Base-by-base conservation (phyloP, 345 rosid genomes). In the Clarkia xantiana region DNA sequence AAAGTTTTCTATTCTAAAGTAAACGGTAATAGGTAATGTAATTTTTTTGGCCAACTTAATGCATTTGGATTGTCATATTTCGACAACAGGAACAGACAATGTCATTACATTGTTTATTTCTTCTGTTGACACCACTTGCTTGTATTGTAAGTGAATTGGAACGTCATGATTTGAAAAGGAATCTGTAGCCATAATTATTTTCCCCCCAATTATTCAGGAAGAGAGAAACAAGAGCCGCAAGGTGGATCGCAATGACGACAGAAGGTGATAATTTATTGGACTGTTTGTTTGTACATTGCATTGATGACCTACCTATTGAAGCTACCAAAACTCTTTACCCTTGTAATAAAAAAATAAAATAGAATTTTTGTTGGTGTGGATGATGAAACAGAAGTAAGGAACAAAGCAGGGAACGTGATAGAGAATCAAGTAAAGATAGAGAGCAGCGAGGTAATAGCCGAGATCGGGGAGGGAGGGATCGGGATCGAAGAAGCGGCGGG, bases 221-320 rank as follows among this genome's bases (percentile, higher is more conserved):
- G 89, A 76, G 52, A 84, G 80, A 63, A 83, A 74, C 73, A 82
- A 80, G 71, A 72, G 62, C 40, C 77, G 75, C 61, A 83, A 71
- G 62, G 70, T 45, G 53, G 95, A 83, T 38, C 80, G 76, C 42
- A 38, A 52, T 22, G 88, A 79, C 56, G 82, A 72, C 38, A 65
- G 52, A 52, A 78, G 78, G 81, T 81, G 64, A 25, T 12, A 5
- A 29, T 29, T 29, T 29, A 7, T 29, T 29, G 36, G 36, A 29
- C 8, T 29, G 36, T 29, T 29, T 29, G 7, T 29, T 10, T 29
- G 36, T 29, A 29, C 9, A 10, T 29, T 29, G 36, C 36, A 7
- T 29, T 29, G 36, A 5, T 29, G 36, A 29, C 8, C 36, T 5
- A 29, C 36, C 8, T 7, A 5, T 29, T 29, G 36, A 29, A 29